These are phyloP conservation scores for Pseudotsuga menziesii DNA, from an alignment of 75 land plant species.

Conservation along the genomic window DNA sequence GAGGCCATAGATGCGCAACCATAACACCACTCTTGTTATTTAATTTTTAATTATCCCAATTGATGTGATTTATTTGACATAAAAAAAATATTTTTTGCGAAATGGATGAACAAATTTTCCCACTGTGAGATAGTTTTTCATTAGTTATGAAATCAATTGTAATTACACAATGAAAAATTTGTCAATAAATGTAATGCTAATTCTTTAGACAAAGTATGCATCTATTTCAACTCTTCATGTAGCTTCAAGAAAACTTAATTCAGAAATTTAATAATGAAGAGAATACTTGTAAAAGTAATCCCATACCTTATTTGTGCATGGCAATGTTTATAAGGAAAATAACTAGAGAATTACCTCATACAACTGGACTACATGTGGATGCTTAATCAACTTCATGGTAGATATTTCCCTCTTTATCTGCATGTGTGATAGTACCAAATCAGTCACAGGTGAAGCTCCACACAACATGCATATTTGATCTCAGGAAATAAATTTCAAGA, in stretches of 20 bases:
- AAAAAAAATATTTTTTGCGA: too few species aligned
- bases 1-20: too few species aligned
- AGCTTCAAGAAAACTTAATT: neutral
- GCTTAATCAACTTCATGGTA: conserved; percentile 66
- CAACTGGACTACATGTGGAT: conserved; percentile 56
- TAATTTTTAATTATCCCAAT: too few species aligned
- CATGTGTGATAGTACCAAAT: neutral
- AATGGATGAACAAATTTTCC: too few species aligned
- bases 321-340: neutral
- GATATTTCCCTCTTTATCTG: conserved; percentile 64
- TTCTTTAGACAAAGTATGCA: neutral
- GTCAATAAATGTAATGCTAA: neutral
- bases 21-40: too few species aligned
- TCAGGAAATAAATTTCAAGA: neutral
- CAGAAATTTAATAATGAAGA: neutral
- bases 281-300: neutral
- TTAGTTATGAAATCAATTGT: neutral
- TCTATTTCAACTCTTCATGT: neutral
- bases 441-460: neutral
- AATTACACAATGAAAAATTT: neutral
- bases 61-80: too few species aligned
- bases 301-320: neutral
- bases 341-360: conserved; percentile 37
- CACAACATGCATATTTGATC: conserved; percentile 1
- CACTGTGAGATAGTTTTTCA: neutral